Conservation (phyloP, 805 yeast species). For the Saccharomycopsis guyanensis region DNA sequence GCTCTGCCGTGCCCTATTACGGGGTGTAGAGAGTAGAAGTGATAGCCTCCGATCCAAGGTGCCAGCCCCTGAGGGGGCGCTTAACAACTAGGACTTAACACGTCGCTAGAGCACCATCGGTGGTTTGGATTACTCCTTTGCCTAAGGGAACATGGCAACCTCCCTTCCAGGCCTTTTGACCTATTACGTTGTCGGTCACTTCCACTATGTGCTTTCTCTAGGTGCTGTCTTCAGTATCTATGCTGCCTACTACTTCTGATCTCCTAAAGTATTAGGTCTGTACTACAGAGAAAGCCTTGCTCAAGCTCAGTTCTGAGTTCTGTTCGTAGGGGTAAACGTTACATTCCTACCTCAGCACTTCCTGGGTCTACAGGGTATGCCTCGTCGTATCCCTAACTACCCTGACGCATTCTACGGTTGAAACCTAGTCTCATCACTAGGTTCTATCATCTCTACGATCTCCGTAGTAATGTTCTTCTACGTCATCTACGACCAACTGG, state of each 20-base stretch:
- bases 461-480: constrained; percentile 23
- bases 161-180: neutral
- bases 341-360: constrained; percentile 21
- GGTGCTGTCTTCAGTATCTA: constrained; percentile 21
- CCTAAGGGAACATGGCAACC: too few relatives aligned
- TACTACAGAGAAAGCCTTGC: constrained; percentile 17
- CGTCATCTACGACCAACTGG: constrained; percentile 25
- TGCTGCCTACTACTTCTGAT: constrained; percentile 21
- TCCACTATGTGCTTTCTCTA: constrained; percentile 20
- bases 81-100: too few relatives aligned
- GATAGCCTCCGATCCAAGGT: too few relatives aligned
- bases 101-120: too few relatives aligned
- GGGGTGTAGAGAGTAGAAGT: too few relatives aligned
- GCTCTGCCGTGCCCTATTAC: too few relatives aligned
- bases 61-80: too few relatives aligned
- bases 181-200: neutral
- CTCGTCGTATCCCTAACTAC: constrained; percentile 21
- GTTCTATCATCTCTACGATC: constrained; percentile 23
- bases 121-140: too few relatives aligned
- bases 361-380: constrained; percentile 20
- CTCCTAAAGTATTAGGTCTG: constrained; percentile 19
- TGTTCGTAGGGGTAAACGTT: constrained; percentile 19
- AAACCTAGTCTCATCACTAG: constrained; percentile 22
- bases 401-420: constrained; percentile 20
- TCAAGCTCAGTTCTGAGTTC: constrained; percentile 18